Conservation (phyloP, 192 early-diverging fungal species). For the Coemansia sp. region DNA sequence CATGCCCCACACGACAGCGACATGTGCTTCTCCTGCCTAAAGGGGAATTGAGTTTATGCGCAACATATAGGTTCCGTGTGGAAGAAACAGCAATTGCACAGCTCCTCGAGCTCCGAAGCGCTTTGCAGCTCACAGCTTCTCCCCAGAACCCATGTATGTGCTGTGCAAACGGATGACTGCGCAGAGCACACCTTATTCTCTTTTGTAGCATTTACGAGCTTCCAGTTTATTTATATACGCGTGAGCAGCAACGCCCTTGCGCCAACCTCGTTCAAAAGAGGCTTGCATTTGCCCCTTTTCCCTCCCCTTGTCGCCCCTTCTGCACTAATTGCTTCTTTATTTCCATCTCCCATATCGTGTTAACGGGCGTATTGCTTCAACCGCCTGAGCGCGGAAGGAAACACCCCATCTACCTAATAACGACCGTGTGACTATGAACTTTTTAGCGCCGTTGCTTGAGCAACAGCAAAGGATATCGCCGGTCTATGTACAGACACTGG, state of each 20-base stretch:
- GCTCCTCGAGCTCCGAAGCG: neutral
- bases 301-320: neutral
- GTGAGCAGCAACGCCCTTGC: neutral
- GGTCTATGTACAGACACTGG: conserved; percentile 4
- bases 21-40: conserved; percentile 3
- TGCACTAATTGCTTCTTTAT: neutral
- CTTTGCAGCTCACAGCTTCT: too few species aligned
- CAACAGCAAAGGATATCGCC: conserved; percentile 12
- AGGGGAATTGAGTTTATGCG: neutral
- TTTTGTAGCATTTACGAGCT: neutral
- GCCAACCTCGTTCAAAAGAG: neutral
- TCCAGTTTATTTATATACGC: too few species aligned
- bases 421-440: conserved; percentile 26
- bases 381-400: neutral
- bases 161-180: too few species aligned
- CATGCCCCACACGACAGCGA: neutral
- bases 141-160: too few species aligned
- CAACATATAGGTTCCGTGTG: neutral
- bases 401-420: neutral
- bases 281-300: conserved; percentile 3
- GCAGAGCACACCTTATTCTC: neutral
- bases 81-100: neutral
- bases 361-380: neutral
- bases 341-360: neutral
- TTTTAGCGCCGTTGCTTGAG: conserved; percentile 28